Base-by-base conservation (phyloP, 129 eudicot genomes). In the Flaveria sonorensis region DNA sequence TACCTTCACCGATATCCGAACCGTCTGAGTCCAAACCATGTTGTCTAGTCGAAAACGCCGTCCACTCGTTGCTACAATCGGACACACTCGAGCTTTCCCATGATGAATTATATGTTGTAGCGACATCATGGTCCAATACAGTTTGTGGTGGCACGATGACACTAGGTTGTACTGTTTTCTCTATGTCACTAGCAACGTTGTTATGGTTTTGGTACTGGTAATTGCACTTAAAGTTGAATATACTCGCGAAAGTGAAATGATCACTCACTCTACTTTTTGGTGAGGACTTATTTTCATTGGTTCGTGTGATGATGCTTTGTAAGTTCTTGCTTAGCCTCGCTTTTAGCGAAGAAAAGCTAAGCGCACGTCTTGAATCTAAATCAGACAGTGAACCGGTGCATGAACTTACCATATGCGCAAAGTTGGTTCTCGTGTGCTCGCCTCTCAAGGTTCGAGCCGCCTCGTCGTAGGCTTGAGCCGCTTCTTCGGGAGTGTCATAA, bases 381-480 rank as follows among this genome's bases (percentile, higher is more conserved):
- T 82, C 85, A 0, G 79, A 46, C 14, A 56, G 16, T 4, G 50
- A 77, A 21, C 40, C 64, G 32, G 85, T 62, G 28, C 64, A 28
- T 0, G 79, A 75, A 51, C 71, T 74, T 20, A 75, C 42, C 63
- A 74, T 55, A 13, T 85, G 56, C 15, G 90, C 79, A 15, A 91
- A 91, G 77, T 91, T 91, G 13, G 97, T 91, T 23, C 93, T 83
- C 0, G 97, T 93, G 52, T 91, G 81, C 66, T 91, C 92, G 0
- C 97, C 97, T 19, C 97, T 80, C 6, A 91, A 82, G 71, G 90
- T 93, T 19, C 97, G 87, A 8, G 97, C 93, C 13, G 97, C 97
- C 57, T 91, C 97, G 42, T 91, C 97, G 14, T 91, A 91, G 55
- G 93, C 97, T 46, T 89, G 84, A 14, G 97, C 97, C 13, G 97